Percentiles rank a stretch among this genome's conserved stretches.
Evolutionary conservation across 306 rosid species (phyloP).

Genomic region (Delonix regia): DNA sequence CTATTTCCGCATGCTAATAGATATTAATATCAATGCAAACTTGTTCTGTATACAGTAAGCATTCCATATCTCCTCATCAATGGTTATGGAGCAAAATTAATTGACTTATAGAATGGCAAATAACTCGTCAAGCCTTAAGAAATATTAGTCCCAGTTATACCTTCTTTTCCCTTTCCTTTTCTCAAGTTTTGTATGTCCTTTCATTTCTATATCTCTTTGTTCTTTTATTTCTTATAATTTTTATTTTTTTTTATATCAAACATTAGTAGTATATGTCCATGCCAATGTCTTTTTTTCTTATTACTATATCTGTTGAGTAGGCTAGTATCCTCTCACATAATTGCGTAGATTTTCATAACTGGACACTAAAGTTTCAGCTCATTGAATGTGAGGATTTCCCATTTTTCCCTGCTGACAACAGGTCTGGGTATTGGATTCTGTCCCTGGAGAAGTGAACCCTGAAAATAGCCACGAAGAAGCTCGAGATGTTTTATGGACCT

Average conservation of each 20-base stretch:
- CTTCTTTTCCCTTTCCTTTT: not conserved
- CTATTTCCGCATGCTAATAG: not conserved
- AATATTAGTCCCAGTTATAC: not conserved
- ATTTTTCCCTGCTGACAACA: conserved; percentile 60
- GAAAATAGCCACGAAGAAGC: conserved; percentile 72
- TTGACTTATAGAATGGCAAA: conserved; percentile 7
- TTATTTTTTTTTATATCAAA: not conserved
- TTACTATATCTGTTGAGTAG: conserved; percentile 18
- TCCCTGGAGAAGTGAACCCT: conserved; percentile 70
- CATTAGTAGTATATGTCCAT: conserved; percentile 1
- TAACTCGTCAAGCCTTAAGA: conserved; percentile 15
- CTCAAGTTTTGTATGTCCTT: not conserved
- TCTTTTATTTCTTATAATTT: not conserved
- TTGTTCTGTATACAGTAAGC: conserved; percentile 4
- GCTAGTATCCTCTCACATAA: conserved; percentile 6
- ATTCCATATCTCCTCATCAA: conserved; percentile 2
- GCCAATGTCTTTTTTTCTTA: not conserved
- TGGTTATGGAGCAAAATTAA: conserved; percentile 18
- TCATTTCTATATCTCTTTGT: not conserved
- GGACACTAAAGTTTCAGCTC: conserved; percentile 21
- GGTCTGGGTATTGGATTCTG: conserved; percentile 94
- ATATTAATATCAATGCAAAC: not conserved
- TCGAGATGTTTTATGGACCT: conserved; percentile 64
- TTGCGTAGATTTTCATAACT: conserved; percentile 25
- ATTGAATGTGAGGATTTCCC: conserved; percentile 24